phyloP scores from a whole-genome alignment of 2,329 filamentous ascomycete species.

The Orbilia javanica region DNA sequence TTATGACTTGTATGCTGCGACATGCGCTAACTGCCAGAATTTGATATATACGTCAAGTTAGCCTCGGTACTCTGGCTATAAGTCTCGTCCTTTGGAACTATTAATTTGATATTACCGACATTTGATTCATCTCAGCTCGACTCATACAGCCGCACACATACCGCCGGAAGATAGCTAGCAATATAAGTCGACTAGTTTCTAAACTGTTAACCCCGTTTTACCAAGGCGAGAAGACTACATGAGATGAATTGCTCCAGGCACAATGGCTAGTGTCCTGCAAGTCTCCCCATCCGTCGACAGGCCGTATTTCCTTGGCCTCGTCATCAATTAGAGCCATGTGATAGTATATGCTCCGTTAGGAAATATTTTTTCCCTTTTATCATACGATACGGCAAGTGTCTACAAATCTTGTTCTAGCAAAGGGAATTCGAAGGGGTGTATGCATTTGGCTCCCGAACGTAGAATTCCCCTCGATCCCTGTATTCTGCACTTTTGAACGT shows the following conservation, averaged over 20 bases:
- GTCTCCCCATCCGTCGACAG: constrained; percentile 23
- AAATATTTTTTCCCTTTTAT: constrained; percentile 1
- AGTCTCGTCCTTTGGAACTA: neutral
- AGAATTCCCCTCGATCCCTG: neutral
- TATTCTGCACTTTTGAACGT: constrained; percentile 18
- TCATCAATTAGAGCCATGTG: constrained; percentile 10
- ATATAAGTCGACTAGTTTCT: neutral
- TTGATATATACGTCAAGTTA: neutral
- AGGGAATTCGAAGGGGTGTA: neutral
- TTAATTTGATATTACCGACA: too few species aligned
- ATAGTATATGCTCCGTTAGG: neutral
- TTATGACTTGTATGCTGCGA: neutral
- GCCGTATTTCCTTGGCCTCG: constrained; percentile 31
- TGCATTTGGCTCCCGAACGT: neutral
- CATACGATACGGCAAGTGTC: neutral
- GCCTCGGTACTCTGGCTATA: neutral
- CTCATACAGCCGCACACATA: neutral
- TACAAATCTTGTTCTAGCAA: neutral
- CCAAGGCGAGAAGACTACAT: constrained; percentile 3
- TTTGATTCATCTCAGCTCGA: constrained; percentile 10
- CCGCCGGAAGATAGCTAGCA: neutral
- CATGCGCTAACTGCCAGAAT: neutral
- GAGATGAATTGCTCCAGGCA: constrained; percentile 1
- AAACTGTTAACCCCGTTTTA: constrained; percentile 15
- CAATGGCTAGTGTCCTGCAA: constrained; percentile 16